Evolutionary conservation across 2,329 filamentous ascomycete species (phyloP).

Genomic region (Aspergillus novofumigatus): DNA sequence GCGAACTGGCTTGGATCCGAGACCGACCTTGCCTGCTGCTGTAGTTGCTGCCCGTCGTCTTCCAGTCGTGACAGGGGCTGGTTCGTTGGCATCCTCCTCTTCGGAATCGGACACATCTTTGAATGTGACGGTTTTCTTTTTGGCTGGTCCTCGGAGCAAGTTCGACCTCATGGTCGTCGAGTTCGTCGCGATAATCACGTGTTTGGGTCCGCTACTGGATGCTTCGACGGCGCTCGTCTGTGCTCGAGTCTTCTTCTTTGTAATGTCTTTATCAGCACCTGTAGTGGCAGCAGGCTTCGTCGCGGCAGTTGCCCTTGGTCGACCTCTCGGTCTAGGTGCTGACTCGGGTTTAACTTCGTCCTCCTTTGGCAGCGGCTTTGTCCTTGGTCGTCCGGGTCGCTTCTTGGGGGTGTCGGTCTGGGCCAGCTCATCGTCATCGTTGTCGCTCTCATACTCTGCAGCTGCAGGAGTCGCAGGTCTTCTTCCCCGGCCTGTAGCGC

Average conservation of each 20-base stretch:
- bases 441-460: slow-evolving; percentile 10
- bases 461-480: slow-evolving; percentile 4
- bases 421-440: slow-evolving; percentile 23
- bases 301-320: slow-evolving; percentile 24
- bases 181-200: slow-evolving; percentile 25
- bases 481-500: slow-evolving; percentile 8
- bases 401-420: slow-evolving; percentile 21
- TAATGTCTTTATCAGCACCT: slow-evolving; percentile 11
- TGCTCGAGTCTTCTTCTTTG: slow-evolving; percentile 10
- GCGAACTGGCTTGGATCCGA: slow-evolving; percentile 45
- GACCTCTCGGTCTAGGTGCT: slow-evolving; percentile 24
- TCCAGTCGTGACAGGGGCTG: slow-evolving; percentile 17
- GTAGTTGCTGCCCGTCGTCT: slow-evolving; percentile 22
- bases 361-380: slow-evolving; percentile 9
- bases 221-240: slow-evolving; percentile 4
- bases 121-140: slow-evolving; percentile 47
- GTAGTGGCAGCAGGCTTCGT: slow-evolving; percentile 12
- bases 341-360: slow-evolving; percentile 10
- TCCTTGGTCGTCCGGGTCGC: slow-evolving; percentile 15
- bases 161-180: slow-evolving; percentile 29
- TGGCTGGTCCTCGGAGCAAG: slow-evolving; percentile 26
- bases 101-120: slow-evolving; percentile 40
- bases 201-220: slow-evolving; percentile 15
- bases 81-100: slow-evolving; percentile 34
- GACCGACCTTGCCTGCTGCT: slow-evolving; percentile 29